These are phyloP conservation scores for Garcia nutans DNA, from an alignment of 345 rosid species.

Conservation along the genomic window DNA sequence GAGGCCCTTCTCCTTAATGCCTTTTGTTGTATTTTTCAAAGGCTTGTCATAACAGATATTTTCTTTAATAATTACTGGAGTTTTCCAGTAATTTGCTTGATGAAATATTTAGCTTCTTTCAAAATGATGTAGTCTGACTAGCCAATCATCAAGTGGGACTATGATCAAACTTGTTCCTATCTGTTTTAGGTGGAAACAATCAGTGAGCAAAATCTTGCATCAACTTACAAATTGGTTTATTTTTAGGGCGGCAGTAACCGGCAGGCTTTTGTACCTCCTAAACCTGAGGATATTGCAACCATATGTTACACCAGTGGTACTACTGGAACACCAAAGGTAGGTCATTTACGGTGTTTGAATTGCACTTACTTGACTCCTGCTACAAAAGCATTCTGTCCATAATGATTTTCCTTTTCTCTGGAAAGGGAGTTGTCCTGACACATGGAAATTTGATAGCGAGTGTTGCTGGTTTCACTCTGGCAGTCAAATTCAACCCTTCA, in stretches of 20 bases:
- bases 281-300: conserved; percentile 33
- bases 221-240: conserved; percentile 12
- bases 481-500: conserved; percentile 22
- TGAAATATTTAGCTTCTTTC: neutral
- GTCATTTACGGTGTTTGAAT: neutral
- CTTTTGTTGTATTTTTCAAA: neutral
- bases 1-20: neutral
- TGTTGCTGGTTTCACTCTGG: conserved; percentile 20
- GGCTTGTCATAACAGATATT: neutral
- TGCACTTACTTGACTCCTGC: conserved; percentile 21
- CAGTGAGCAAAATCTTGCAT: conserved; percentile 16
- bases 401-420: conserved; percentile 18
- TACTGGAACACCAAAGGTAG: conserved; percentile 36
- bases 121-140: neutral
- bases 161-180: conserved; percentile 1
- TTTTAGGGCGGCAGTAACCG: conserved; percentile 42
- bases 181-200: neutral
- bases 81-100: neutral
- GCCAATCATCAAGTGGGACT: conserved; percentile 6
- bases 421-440: conserved; percentile 34
- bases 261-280: conserved; percentile 28
- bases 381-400: conserved; percentile 10
- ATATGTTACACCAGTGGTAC: conserved; percentile 41
- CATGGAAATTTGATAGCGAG: conserved; percentile 29
- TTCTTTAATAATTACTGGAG: neutral